phyloP scores from a whole-genome alignment of 2,329 filamentous ascomycete species.

The Ciborinia camelliae region DNA sequence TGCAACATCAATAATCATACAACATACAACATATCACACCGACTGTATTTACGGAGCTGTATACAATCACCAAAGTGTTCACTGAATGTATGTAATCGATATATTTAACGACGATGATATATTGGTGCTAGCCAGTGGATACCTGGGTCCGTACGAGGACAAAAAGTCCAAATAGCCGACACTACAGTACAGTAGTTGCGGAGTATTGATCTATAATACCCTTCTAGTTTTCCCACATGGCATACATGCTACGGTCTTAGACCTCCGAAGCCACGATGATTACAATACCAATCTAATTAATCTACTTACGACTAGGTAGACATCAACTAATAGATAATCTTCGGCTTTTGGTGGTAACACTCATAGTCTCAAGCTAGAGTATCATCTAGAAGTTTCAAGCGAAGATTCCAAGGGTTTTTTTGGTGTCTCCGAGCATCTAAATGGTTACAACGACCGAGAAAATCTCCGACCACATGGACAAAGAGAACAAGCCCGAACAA shows the following conservation, averaged over 20 bases:
- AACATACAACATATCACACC: neutral
- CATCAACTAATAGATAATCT: slow-evolving; percentile 5
- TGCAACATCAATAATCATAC: slow-evolving; percentile 14
- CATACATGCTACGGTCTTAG: slow-evolving; percentile 7
- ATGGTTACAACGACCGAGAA: slow-evolving; percentile 15
- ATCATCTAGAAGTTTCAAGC: slow-evolving; percentile 11
- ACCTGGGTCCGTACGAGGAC: neutral
- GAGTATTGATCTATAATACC: no score
- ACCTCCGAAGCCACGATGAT: slow-evolving; percentile 17
- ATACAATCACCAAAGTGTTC: neutral
- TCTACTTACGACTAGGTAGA: slow-evolving; percentile 8
- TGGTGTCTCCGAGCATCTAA: neutral
- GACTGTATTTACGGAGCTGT: neutral
- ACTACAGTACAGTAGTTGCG: no score
- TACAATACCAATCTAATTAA: neutral
- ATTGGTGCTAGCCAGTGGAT: neutral
- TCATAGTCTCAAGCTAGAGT: neutral
- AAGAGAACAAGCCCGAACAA: neutral
- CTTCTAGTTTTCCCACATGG: slow-evolving; percentile 6
- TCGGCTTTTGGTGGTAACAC: neutral
- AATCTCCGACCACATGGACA: slow-evolving; percentile 14
- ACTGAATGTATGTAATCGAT: neutral
- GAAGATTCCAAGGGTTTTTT: neutral
- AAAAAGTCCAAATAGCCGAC: slow-evolving; percentile 9
- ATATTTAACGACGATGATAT: neutral